These are phyloP conservation scores for Cytospora chrysosperma DNA, from an alignment of 2,329 filamentous ascomycete species.

Conservation along the genomic window DNA sequence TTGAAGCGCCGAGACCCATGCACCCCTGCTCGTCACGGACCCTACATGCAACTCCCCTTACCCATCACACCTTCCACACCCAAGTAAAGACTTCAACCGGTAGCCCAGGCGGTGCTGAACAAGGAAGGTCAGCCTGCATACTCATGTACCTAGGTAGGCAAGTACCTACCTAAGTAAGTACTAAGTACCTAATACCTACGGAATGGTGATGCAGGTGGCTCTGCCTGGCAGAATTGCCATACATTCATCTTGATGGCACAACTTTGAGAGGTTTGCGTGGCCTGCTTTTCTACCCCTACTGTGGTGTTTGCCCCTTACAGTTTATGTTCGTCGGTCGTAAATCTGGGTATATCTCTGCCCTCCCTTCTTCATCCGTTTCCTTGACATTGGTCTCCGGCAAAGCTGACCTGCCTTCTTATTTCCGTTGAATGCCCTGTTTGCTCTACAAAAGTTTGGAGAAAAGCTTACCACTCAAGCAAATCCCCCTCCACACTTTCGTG, in stretches of 20 bases:
- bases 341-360: too few species aligned
- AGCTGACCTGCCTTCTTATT: neutral
- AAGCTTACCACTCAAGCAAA: neutral
- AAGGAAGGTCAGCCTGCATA: neutral
- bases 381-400: neutral
- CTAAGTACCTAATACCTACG: too few species aligned
- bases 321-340: neutral
- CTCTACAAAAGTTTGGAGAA: too few species aligned
- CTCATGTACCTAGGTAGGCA: neutral
- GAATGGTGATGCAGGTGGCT: neutral
- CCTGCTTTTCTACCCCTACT: neutral
- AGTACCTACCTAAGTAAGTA: too few species aligned
- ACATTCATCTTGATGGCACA: too few species aligned
- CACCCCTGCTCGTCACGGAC: conserved; percentile 5
- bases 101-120: neutral
- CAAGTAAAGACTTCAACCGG: neutral
- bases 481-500: neutral
- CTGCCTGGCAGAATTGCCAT: neutral
- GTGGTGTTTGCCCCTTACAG: neutral
- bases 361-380: neutral
- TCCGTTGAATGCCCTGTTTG: neutral
- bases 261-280: too few species aligned
- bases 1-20: conserved; percentile 1
- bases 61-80: conserved; percentile 9
- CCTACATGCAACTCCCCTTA: neutral